Evolutionary conservation across 164 flowering plant genomes (phyloP), one percentile per base, ranked within the genome.

Genomic region (Akebia trifoliata): DNA sequence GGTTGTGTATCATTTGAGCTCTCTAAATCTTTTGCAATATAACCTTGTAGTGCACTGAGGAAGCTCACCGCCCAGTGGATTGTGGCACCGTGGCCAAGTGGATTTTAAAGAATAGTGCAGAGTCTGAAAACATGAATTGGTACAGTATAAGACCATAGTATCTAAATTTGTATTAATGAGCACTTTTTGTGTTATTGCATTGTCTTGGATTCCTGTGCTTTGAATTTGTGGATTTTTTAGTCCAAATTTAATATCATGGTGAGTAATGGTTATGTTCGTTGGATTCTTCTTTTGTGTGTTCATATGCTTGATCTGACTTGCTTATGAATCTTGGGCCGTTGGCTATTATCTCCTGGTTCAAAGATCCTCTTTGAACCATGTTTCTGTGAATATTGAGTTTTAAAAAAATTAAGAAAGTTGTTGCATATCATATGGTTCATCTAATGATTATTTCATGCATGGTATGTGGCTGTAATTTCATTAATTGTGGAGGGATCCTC

Each of bases 1-100:
- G n/a, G n/a, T 4, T 42, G 10, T 15, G 31, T 25, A 11, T 18
- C 15, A 30, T 22, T 20, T 39, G 25, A 47, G 34, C 18, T 28
- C 6, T 47, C 44, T 22, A 20, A 25, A 40, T 15, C 3, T 32
- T 12, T 32, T 36, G n/a, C n/a, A n/a, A n/a, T n/a, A n/a, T n/a
- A 21, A 17, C 45, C 37, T 34, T 70, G 38, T 72, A 84, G 82
- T 89, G 96, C 67, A 72, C 76, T 2, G 89, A 86, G 68, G 98
- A 86, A 68, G 90, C 92, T 70, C 98, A 89, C 57, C 92, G 95
- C 50, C 98, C 98, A 4, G 88, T 89, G 28, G 95, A 84, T 51
- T 90, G 97, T 45, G 77, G 60, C 8, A 84, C 83, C 11, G 90
- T 82, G 56, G 67, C 71, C 2, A 86, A 67, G 59, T 86, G 93